Evolutionary conservation across 257 asterid genomes (phyloP), one percentile per base, ranked within the genome.

Genomic region (Solanum acaule): DNA sequence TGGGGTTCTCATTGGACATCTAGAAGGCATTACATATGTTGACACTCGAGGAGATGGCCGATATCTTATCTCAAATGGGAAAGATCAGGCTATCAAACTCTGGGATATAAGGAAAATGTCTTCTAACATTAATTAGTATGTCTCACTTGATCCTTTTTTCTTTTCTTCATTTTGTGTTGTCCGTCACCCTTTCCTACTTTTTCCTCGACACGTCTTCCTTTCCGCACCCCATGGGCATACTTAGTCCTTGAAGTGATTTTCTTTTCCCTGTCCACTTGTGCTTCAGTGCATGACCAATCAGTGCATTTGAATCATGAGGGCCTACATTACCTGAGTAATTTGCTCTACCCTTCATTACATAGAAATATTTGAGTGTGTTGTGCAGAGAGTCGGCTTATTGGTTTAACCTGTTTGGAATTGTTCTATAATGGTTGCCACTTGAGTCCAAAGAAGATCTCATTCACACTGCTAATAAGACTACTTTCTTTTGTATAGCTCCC

Each of bases 11-110:
- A 94, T 94, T 89, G 98, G 99, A 71, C 99, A 97, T 91, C 83
- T 96, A 87, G 99, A 97, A 93, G 99, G 99, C 90, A 86, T 97
- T 77, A 96, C 99, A 27, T 94, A 89, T 90, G 92, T 97, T 68
- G 98, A 97, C 89, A 92, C 98, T 31, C 98, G 99, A 85, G 99
- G 98, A 87, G 99, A 97, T 89, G 98, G 99, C 35, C 98, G 98
- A 13, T 94, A 97, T 89, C 90, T 97, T 37, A 96, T 97, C 91
- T 97, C 99, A 33, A 97, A 97, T 89, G 98, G 98, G 86, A 97
- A 97, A 89, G 98, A 97, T 89, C 99, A 97, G 90, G 91, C 94
- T 85, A 93, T 95, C 90, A 97, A 97, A 87, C 98, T 97, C 34
- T 97, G 98, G 99, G 99, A 97, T 90, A 93, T 96, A 81, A 90